phyloP scores from a whole-genome alignment of 768 basidiomycete genomes.

The Tylopilus subfusipes region DNA sequence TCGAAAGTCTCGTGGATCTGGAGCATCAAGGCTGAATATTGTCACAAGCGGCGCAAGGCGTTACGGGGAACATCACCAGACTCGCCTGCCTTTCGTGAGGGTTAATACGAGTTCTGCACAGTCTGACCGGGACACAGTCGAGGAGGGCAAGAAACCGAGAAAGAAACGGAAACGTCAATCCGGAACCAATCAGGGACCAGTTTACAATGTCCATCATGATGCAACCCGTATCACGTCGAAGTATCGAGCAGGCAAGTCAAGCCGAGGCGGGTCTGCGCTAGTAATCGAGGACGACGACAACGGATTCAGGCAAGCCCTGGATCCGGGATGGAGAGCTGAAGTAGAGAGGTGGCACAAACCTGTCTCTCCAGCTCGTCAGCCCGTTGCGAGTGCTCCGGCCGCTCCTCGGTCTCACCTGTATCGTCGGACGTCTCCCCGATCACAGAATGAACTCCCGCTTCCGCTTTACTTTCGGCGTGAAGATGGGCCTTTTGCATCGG shows the following conservation, averaged over 20 bases:
- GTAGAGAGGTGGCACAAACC: constrained; percentile 32
- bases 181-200: constrained; percentile 26
- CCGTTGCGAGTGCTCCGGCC: constrained; percentile 2
- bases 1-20: constrained; percentile 10
- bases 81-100: constrained; percentile 35
- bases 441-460: constrained; percentile 12
- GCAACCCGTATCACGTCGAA: constrained; percentile 37
- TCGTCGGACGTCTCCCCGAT: constrained; percentile 12
- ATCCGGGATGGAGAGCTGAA: constrained; percentile 36
- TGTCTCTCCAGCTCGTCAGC: constrained; percentile 12
- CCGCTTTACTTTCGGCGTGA: constrained; percentile 14
- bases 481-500: constrained; percentile 1
- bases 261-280: constrained; percentile 24
- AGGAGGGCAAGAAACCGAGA: constrained; percentile 12
- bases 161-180: constrained; percentile 30
- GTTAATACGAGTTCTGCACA: constrained; percentile 10
- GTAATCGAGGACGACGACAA: constrained; percentile 46
- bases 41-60: constrained; percentile 36
- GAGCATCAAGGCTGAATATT: constrained; percentile 32
- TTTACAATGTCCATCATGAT: constrained; percentile 39
- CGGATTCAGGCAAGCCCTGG: constrained; percentile 40
- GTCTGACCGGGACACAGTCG: constrained; percentile 1
- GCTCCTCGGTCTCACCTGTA: constrained; percentile 12
- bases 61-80: constrained; percentile 36
- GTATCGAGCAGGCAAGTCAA: constrained; percentile 12